Evolutionary conservation across 768 basidiomycete species (phyloP), one percentile per base, ranked within the genome.

Genomic region (Leccinum truebloodii): DNA sequence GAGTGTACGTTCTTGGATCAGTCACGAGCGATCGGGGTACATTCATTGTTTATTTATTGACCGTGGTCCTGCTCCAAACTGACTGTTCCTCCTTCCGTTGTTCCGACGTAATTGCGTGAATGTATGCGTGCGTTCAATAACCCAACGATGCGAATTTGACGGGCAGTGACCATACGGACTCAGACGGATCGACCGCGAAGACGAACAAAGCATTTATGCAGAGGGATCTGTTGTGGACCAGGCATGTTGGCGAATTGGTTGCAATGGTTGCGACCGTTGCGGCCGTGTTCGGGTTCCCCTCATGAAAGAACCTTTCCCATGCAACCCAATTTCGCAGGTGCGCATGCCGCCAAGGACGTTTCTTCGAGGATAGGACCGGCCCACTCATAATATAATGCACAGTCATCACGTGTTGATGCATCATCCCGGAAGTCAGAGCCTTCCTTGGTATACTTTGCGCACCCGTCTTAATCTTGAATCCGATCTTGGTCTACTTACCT

Each of bases 71-170:
- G 12, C 35, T 26, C 0, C n/a, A 44, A 48, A 13, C 20, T 56
- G 1, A 53, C 30, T 4, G 24, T 5, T 10, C 20, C 18, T 8
- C 55, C 28, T 26, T 26, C 26, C 26, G 5, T 6, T 24, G 10
- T 7, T 32, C 30, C 22, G 37, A 14, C 10, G 13, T 26, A 22
- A 18, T 26, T 24, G 13, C 22, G 20, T 5, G 26, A 2, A 26
- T 26, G 8, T 30, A 28, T 18, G 26, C 26, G 5, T 28, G 32
- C 1, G 18, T 3, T 75, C 6, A 37, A 26, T 59, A 88, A 83
- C 83, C 88, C 1, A 89, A 89, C 62, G 86, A 86, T 51, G 84
- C 82, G 37, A 89, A 89, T 65, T 69, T 89, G 54, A 89, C 88
- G 13, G 82, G 80, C 7, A 73, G 76, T n/a, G 53, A 67, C n/a